Conservation (phyloP, 805 yeast genomes). For the Candida khao-thaluensis region DNA sequence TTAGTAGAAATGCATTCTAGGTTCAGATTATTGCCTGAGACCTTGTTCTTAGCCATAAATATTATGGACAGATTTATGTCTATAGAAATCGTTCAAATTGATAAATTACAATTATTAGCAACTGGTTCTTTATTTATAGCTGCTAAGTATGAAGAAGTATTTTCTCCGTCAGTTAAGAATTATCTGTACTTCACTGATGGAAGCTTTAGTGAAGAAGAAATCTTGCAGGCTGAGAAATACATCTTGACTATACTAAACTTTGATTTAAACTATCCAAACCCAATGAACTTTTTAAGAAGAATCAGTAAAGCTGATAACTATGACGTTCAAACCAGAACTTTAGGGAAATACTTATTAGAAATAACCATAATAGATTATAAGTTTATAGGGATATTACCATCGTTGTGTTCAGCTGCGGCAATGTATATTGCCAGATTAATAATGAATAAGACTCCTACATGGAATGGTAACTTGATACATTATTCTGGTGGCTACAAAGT, state of each 20-base stretch:
- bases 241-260: slow-evolving; percentile 71
- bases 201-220: slow-evolving; percentile 75
- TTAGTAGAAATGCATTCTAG: slow-evolving; percentile 83
- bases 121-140: slow-evolving; percentile 85
- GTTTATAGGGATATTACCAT: slow-evolving; percentile 72
- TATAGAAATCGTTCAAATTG: slow-evolving; percentile 68
- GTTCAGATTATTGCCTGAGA: slow-evolving; percentile 82
- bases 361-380: slow-evolving; percentile 71
- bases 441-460: slow-evolving; percentile 60
- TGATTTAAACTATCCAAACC: slow-evolving; percentile 81
- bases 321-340: slow-evolving; percentile 77
- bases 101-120: slow-evolving; percentile 79
- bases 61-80: slow-evolving; percentile 86
- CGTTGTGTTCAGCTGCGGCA: slow-evolving; percentile 81
- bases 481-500: slow-evolving; percentile 89
- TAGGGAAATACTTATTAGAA: slow-evolving; percentile 83
- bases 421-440: slow-evolving; percentile 80
- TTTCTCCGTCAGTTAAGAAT: slow-evolving; percentile 78
- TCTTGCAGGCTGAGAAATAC: slow-evolving; percentile 78
- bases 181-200: slow-evolving; percentile 89
- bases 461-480: slow-evolving; percentile 86
- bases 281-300: slow-evolving; percentile 84
- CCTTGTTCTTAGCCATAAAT: slow-evolving; percentile 78
- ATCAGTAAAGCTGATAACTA: slow-evolving; percentile 90
- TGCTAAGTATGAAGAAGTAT: slow-evolving; percentile 91